Evolutionary conservation across 176 grass and related monocot genomes (phyloP), one percentile per base, ranked within the genome.

Genomic region (Hsuehochloa calcarea): DNA sequence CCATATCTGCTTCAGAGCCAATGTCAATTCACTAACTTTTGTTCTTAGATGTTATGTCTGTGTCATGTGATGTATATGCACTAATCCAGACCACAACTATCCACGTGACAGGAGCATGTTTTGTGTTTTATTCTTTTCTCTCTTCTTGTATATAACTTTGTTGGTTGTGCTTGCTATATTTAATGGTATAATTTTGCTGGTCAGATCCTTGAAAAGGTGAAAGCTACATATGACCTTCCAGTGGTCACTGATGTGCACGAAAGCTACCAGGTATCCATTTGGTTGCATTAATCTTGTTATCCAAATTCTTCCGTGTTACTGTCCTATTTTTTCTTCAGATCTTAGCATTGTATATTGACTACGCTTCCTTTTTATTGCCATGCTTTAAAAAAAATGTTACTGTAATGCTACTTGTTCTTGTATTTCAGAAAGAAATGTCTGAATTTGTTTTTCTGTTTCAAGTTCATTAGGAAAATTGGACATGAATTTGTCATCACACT

Each of bases 171-270:
- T 61, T 37, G 8, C 12, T 34, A 47, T 62, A 37, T 73, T 50
- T 50, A 49, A 29, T 23, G 25, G 50, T 29, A 25, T 75, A 70
- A 15, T 84, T 78, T 58, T 56, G 71, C 22, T 87, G 38, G 4
- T 46, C 89, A 98, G 96, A 93, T 98, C 66, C 87, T 98, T 86
- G 93, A 98, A 85, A 98, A 98, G 77, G 96, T 98, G 73, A 98
- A 95, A 86, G 49, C 59, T 5, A 75, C 87, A 52, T 93, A 98
- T 90, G 93, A 91, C 86, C 87, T 98, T 45, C 93, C 96, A 44
- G 45, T 98, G 58, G 78, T 98, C 80, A 98, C 96, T 82, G 96
- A 98, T 50, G 96, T 98, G 54, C 96, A 98, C 54, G 96, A 98
- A 85, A 95, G 93, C 84, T 85, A 63, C 55, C 96, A 98, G 96